Evolutionary conservation across 768 basidiomycete genomes (phyloP), one percentile per base, ranked within the genome.

Genomic region (Naganishia randhawae): DNA sequence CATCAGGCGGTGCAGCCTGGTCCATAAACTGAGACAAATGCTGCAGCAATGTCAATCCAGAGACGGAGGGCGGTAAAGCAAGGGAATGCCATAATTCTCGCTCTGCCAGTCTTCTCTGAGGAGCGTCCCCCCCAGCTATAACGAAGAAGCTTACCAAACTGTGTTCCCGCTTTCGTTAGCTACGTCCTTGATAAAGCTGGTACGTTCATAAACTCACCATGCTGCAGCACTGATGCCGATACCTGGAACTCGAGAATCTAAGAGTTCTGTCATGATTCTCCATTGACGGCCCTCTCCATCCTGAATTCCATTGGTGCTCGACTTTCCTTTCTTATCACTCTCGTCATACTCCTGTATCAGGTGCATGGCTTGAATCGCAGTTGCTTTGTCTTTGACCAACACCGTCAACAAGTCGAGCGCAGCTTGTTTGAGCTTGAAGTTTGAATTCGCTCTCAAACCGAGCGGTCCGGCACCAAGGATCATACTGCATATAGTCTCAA

Each of bases 191-290:
- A 2, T 39, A 42, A 19, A 35, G 32, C 2, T 11, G 1, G 22
- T 35, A 61, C n/a, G 32, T 9, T 7, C 33, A 55, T 2, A 14
- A 19, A 61, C 57, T 25, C 11, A 61, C 57, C 57, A 61, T 1
- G 57, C 57, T 41, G 57, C 57, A 6, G 57, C 57, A 14, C 57
- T 61, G 3, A 52, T 81, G 13, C 64, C 88, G 88, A 83, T 91
- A 89, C 65, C 89, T 84, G n/a, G 91, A 77, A 11, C 81, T 72
- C 4, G 83, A 83, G 3, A 84, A 72, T 63, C 82, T 84, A 68
- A 87, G 87, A 0, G 88, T 85, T 74, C 89, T 87, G 35, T 88
- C 88, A 64, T 87, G 39, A 61, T 85, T n/a, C 87, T 86, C 84
- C 85, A 85, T 42, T 86, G 85, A 0, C 77, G 72, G 7, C 83